Evolutionary conservation across 2,329 filamentous ascomycete genomes (phyloP).

Genomic region (Fonsecaea erecta): DNA sequence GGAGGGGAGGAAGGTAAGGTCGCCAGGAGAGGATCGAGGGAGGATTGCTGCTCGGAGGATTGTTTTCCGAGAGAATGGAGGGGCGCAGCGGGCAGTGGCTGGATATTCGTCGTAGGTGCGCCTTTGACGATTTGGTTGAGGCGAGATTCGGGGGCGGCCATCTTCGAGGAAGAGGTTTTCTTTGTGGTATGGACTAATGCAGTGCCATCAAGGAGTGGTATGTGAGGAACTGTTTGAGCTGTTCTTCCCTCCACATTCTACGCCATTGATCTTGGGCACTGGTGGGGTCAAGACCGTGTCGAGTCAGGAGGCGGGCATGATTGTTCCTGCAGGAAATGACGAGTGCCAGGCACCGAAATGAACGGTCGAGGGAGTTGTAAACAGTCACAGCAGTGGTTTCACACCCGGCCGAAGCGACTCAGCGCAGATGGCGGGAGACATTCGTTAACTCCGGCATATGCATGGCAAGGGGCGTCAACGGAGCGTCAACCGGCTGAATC

Average conservation of each 20-base stretch:
- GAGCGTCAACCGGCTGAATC: slow-evolving; percentile 4
- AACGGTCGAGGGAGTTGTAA: neutral
- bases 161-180: slow-evolving; percentile 18
- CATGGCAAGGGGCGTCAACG: neutral
- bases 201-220: slow-evolving; percentile 22
- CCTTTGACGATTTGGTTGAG: slow-evolving; percentile 94
- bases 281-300: neutral
- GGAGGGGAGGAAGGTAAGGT: slow-evolving; percentile 86
- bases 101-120: slow-evolving; percentile 69
- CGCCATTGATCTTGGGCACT: neutral
- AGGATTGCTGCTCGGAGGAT: slow-evolving; percentile 27
- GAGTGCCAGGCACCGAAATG: slow-evolving; percentile 16
- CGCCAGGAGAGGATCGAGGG: slow-evolving; percentile 67
- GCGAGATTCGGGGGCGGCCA: slow-evolving; percentile 63
- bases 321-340: slow-evolving; percentile 3
- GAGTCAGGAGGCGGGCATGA: neutral
- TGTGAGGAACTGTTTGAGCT: neutral
- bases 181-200: slow-evolving; percentile 8
- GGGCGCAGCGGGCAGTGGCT: slow-evolving; percentile 48
- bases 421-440: too few species aligned
- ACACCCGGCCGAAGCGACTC: neutral
- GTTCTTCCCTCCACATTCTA: neutral
- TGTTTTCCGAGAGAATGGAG: slow-evolving; percentile 40
- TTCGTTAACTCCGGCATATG: slow-evolving; percentile 2
- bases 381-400: neutral